These are phyloP conservation scores for Cladophialophora psammophila DNA, from an alignment of 2,329 filamentous ascomycete genomes.

Conservation along the genomic window DNA sequence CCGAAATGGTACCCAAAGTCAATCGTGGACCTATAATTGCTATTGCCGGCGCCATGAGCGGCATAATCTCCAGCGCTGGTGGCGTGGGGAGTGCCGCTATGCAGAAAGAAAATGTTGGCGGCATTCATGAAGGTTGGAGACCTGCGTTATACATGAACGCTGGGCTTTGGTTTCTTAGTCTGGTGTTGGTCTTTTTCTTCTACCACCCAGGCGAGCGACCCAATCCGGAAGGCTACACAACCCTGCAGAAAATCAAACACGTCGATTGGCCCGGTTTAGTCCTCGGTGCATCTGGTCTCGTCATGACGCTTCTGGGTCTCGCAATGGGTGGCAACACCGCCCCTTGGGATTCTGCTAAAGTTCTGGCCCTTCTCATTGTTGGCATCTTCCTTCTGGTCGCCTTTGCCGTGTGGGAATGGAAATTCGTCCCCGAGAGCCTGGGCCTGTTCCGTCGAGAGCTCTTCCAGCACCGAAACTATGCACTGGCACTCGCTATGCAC, in stretches of 20 bases:
- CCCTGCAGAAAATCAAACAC: background rate
- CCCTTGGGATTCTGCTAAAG: background rate
- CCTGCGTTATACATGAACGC: background rate
- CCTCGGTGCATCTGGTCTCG: background rate
- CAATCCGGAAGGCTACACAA: background rate
- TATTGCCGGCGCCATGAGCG: background rate
- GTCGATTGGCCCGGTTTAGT: background rate
- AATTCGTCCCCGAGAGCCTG: too few species aligned
- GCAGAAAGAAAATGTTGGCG: background rate
- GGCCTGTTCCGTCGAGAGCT: background rate
- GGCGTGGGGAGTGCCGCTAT: background rate
- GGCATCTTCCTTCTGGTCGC: background rate
- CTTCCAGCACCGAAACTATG: background rate
- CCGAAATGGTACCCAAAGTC: background rate
- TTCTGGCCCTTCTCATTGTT: background rate
- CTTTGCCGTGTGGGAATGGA: conserved; percentile 3
- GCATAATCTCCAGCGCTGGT: background rate
- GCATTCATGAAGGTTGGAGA: background rate
- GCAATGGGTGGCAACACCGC: background rate
- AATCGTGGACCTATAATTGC: background rate
- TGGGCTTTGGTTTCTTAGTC: background rate
- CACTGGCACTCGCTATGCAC: background rate
- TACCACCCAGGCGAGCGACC: background rate
- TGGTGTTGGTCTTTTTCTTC: background rate
- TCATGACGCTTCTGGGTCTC: background rate